A percentile compares a stretch with the other conserved stretches of the same genome.
These are phyloP conservation scores for Paramecium bursaria DNA, from an alignment of 73 alveolate species.

Conservation along the genomic window DNA sequence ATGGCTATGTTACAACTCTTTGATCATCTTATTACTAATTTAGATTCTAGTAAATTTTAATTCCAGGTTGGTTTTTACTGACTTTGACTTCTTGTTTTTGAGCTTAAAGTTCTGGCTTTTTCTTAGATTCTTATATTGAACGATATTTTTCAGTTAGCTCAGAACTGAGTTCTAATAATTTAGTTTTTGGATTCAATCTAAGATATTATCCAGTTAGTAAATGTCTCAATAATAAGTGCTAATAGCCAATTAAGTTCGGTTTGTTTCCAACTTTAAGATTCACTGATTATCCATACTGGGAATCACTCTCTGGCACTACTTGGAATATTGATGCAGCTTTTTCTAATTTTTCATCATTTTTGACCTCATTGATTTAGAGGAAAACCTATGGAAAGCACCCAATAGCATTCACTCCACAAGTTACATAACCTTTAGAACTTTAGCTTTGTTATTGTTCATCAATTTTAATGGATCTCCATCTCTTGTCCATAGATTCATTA, in stretches of 20 bases:
- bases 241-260: conserved; percentile 35
- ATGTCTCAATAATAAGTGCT: conserved; percentile 11
- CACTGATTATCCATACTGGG: background rate
- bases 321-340: conserved; percentile 27
- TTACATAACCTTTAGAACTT: conserved; percentile 29
- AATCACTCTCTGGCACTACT: conserved; percentile 47
- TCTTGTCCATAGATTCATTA: conserved; percentile 8
- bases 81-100: too few relatives aligned
- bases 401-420: conserved; percentile 35
- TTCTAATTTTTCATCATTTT: background rate
- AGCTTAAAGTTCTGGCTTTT: too few relatives aligned
- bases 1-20: conserved; percentile 7
- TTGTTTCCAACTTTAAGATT: conserved; percentile 14
- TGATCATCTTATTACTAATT: conserved; percentile 1
- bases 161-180: background rate
- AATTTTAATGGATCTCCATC: conserved; percentile 17
- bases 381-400: conserved; percentile 45
- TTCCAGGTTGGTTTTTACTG: conserved; percentile 11
- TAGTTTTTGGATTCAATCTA: conserved; percentile 25
- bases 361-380: conserved; percentile 8
- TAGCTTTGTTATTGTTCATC: background rate
- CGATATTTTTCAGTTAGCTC: conserved; percentile 9
- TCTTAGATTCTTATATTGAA: too few relatives aligned
- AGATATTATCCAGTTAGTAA: conserved; percentile 36
- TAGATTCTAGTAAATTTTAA: conserved; percentile 34